A percentile compares a stretch with the other conserved stretches of the same genome.
Conservation (phyloP, 2,329 filamentous ascomycete genomes). For the Alternaria panax region DNA sequence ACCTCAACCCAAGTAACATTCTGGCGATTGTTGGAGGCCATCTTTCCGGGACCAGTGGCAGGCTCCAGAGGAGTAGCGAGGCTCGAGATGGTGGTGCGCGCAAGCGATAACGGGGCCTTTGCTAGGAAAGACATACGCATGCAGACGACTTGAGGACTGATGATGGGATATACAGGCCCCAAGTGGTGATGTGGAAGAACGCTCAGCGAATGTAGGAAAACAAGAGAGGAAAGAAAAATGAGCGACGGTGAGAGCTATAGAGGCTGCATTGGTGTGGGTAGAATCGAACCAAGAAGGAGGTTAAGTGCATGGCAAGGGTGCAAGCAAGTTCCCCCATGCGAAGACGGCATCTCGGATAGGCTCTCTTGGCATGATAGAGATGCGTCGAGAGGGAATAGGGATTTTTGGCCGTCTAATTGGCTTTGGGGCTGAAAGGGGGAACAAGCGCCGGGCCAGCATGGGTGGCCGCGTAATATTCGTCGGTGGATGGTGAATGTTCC, state of each 20-base stretch:
- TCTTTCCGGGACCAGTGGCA: slow-evolving; percentile 23
- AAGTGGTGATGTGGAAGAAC: slow-evolving; percentile 9
- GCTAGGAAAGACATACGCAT: slow-evolving; percentile 38
- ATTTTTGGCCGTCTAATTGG: slow-evolving; percentile 30
- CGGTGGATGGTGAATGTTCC: slow-evolving; percentile 27
- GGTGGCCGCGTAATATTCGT: slow-evolving; percentile 40
- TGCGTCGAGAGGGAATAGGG: slow-evolving; percentile 30
- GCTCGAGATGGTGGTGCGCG: slow-evolving; percentile 35
- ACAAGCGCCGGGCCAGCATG: slow-evolving; percentile 30
- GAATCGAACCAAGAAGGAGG: slow-evolving; percentile 29
- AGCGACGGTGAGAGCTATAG: slow-evolving; percentile 34
- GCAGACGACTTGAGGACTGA: slow-evolving; percentile 23
- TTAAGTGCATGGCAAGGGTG: slow-evolving; percentile 36
- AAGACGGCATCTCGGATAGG: slow-evolving; percentile 45
- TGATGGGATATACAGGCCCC: slow-evolving; percentile 16
- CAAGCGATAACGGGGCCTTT: slow-evolving; percentile 34
- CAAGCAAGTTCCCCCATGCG: slow-evolving; percentile 40
- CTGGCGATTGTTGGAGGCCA: slow-evolving; percentile 42
- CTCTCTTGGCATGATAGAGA: slow-evolving; percentile 38
- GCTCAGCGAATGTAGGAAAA: slow-evolving; percentile 7
- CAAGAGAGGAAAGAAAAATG: slow-evolving; percentile 22
- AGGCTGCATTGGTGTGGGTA: slow-evolving; percentile 30
- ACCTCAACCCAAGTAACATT: slow-evolving; percentile 55
- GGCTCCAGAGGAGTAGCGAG: slow-evolving; percentile 20
- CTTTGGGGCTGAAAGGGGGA: slow-evolving; percentile 26